Evolutionary conservation across 805 yeast species (phyloP).

Genomic region (Kodamaea hsintzibuensis): DNA sequence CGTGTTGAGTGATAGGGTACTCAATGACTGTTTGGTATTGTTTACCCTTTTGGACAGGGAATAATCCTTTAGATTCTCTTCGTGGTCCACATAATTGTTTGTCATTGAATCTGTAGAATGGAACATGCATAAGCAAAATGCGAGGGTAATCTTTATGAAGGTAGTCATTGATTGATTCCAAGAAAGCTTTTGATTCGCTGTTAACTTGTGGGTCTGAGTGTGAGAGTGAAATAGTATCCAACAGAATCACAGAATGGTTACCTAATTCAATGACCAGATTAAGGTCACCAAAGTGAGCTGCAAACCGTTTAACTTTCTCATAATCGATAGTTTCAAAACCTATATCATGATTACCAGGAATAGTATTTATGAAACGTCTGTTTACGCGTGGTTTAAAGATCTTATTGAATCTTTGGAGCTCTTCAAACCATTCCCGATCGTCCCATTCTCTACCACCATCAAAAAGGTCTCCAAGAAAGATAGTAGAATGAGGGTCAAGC

Average conservation of each 20-base stretch:
- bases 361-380: constrained; percentile 35
- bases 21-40: constrained; percentile 93
- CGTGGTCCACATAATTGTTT: constrained; percentile 69
- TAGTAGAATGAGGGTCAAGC: constrained; percentile 71
- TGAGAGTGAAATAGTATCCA: constrained; percentile 84
- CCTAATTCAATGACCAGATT: constrained; percentile 55
- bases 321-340: constrained; percentile 81
- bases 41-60: constrained; percentile 72
- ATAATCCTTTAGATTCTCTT: constrained; percentile 64
- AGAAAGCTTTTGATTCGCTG: constrained; percentile 54
- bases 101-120: constrained; percentile 69
- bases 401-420: constrained; percentile 63
- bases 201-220: constrained; percentile 47
- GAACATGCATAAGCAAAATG: constrained; percentile 82
- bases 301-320: constrained; percentile 61
- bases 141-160: constrained; percentile 49
- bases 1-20: constrained; percentile 53
- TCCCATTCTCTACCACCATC: constrained; percentile 95
- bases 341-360: constrained; percentile 96
- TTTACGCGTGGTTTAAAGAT: constrained; percentile 60
- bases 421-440: constrained; percentile 65
- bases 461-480: constrained; percentile 88
- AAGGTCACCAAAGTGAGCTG: constrained; percentile 71
- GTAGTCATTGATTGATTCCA: constrained; percentile 35
- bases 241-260: constrained; percentile 68